Conservation (phyloP, 2,329 filamentous ascomycete genomes). For the Byssothecium circinans region DNA sequence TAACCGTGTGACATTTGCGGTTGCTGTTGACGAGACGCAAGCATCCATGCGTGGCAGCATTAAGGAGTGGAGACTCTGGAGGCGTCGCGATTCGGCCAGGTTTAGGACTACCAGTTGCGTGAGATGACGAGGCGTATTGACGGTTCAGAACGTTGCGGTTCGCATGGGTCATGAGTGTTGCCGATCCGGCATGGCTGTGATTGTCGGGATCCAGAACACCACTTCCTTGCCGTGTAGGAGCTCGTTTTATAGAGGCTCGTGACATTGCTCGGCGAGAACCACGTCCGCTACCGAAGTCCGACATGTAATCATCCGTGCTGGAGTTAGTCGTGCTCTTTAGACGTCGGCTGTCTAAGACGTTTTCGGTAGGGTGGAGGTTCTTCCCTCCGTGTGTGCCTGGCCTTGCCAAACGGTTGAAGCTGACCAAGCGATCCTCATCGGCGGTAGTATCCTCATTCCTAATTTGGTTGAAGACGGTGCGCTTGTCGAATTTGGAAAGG, state of each 20-base stretch:
- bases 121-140: slow-evolving; percentile 41
- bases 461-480: slow-evolving; percentile 87
- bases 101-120: slow-evolving; percentile 40
- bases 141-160: slow-evolving; percentile 36
- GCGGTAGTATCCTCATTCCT: slow-evolving; percentile 83
- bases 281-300: slow-evolving; percentile 42
- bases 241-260: slow-evolving; percentile 42
- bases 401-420: slow-evolving; percentile 71
- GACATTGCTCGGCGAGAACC: slow-evolving; percentile 45
- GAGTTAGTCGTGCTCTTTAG: slow-evolving; percentile 39
- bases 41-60: slow-evolving; percentile 30
- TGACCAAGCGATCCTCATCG: slow-evolving; percentile 87
- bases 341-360: slow-evolving; percentile 69
- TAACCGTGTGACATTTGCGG: slow-evolving; percentile 59
- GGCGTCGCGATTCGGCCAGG: slow-evolving; percentile 37
- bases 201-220: slow-evolving; percentile 40
- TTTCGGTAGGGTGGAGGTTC: slow-evolving; percentile 89
- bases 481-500: slow-evolving; percentile 93
- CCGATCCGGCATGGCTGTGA: slow-evolving; percentile 28
- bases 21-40: slow-evolving; percentile 59
- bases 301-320: slow-evolving; percentile 39
- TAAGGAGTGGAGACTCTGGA: slow-evolving; percentile 40
- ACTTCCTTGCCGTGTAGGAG: slow-evolving; percentile 45
- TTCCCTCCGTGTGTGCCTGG: slow-evolving; percentile 67
- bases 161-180: slow-evolving; percentile 32